Evolutionary conservation across 495 filamentous ascomycete species (phyloP).

Genomic region (Penicillium turbatum): DNA sequence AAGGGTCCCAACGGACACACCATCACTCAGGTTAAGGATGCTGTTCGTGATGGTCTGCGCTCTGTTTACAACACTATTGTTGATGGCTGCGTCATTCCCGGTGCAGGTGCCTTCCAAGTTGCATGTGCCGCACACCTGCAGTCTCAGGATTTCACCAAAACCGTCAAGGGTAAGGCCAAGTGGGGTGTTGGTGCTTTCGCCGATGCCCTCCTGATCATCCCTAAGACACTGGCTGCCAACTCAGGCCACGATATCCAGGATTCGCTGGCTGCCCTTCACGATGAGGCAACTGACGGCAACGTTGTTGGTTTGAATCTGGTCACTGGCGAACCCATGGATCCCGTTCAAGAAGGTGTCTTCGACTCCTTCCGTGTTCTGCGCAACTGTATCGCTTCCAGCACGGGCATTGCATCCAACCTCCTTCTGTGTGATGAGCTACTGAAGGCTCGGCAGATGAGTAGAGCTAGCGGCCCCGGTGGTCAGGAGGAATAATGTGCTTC

Average conservation of each 20-base stretch:
- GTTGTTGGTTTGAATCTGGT: constrained; percentile 79
- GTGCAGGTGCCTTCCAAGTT: constrained; percentile 93
- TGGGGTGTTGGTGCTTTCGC: constrained; percentile 92
- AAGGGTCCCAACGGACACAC: constrained; percentile 97
- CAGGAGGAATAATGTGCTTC: constrained; percentile 43
- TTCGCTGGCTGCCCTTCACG: constrained; percentile 75
- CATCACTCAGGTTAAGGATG: constrained; percentile 92
- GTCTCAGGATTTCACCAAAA: constrained; percentile 74
- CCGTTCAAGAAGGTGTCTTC: constrained; percentile 86
- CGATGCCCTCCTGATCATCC: constrained; percentile 88
- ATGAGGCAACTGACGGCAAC: constrained; percentile 81
- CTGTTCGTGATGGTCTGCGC: constrained; percentile 91
- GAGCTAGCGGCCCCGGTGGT: constrained; percentile 38
- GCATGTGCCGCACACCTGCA: constrained; percentile 87
- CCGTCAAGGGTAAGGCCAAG: constrained; percentile 95
- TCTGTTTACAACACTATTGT: constrained; percentile 99
- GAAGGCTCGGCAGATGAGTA: constrained; percentile 92
- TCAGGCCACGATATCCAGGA: constrained; percentile 96
- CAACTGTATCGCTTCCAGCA: constrained; percentile 89
- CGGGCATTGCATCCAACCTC: constrained; percentile 92
- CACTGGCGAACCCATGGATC: constrained; percentile 91
- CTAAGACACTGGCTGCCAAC: constrained; percentile 95
- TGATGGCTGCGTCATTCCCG: constrained; percentile 89
- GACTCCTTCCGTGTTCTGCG: constrained; percentile 93
- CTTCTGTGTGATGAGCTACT: constrained; percentile 95